Percentiles rank a stretch among this genome's conserved stretches.
Conservation (phyloP, 495 filamentous ascomycete species). For the Penicilliopsis zonata region DNA sequence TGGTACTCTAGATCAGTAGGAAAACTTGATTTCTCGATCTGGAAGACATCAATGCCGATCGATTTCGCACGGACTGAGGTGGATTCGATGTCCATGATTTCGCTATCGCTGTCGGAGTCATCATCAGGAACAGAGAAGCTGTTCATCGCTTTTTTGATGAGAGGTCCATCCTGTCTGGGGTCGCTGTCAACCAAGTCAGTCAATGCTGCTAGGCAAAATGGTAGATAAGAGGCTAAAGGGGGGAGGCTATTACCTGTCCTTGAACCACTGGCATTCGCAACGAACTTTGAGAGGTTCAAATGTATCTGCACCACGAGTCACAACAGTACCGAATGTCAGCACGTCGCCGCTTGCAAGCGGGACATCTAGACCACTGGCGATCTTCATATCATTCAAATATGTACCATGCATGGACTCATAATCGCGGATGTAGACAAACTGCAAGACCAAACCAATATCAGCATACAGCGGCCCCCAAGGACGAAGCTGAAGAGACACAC, state of each 20-base stretch:
- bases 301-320: conserved; percentile 38
- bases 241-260: conserved; percentile 3
- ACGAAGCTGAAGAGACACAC: conserved; percentile 18
- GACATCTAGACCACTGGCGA: conserved; percentile 21
- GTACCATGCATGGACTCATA: conserved; percentile 48
- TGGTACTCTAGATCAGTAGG: conserved; percentile 10
- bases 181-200: conserved; percentile 8
- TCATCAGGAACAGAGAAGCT: conserved; percentile 38
- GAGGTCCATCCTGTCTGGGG: no score
- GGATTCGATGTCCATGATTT: conserved; percentile 3
- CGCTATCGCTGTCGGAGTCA: conserved; percentile 20
- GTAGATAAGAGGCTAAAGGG: neutral
- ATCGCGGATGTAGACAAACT: conserved; percentile 35
- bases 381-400: conserved; percentile 30
- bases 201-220: no score
- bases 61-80: neutral
- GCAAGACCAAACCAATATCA: conserved; percentile 8
- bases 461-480: conserved; percentile 1
- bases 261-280: conserved; percentile 20
- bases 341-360: conserved; percentile 31
- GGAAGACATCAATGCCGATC: neutral
- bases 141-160: conserved; percentile 18
- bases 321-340: conserved; percentile 42
- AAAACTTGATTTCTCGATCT: conserved; percentile 5
- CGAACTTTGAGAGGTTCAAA: conserved; percentile 28